phyloP scores from a whole-genome alignment of 441 rosid genomes.

The Gossypium laxum region DNA sequence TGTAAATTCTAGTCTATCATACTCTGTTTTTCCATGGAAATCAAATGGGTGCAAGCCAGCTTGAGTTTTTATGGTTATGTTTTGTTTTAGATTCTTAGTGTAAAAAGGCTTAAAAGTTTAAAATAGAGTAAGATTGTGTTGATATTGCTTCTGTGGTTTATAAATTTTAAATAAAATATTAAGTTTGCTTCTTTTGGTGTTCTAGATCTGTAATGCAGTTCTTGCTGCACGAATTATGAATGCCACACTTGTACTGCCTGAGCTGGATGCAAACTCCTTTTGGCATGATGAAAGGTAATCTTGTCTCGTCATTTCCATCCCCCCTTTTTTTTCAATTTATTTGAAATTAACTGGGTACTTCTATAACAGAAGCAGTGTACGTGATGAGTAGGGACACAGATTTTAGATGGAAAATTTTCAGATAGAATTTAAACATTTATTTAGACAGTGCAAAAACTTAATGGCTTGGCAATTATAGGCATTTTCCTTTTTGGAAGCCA shows the following conservation, averaged over 20 bases:
- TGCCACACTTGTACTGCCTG: constrained; percentile 94
- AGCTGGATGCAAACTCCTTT: constrained; percentile 90
- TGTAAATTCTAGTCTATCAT: not conserved
- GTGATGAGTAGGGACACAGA: not conserved
- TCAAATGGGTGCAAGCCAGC: not conserved
- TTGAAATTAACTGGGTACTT: not conserved
- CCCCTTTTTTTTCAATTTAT: not conserved
- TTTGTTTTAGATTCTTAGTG: not conserved
- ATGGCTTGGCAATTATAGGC: not conserved
- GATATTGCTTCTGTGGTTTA: not conserved
- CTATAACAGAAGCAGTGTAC: not conserved
- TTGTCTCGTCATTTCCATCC: constrained; percentile 14
- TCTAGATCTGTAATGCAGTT: constrained; percentile 92
- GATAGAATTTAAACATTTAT: not conserved
- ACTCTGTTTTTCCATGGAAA: not conserved
- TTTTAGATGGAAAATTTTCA: constrained; percentile 2
- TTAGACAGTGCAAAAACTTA: not conserved
- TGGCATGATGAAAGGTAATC: constrained; percentile 99
- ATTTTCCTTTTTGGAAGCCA: not conserved
- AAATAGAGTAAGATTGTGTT: not conserved
- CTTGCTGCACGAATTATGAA: constrained; percentile 99
- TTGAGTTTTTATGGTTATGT: constrained; percentile 4
- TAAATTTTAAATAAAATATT: constrained; percentile 3
- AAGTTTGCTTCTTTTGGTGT: constrained; percentile 16
- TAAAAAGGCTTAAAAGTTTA: not conserved